These are phyloP conservation scores for Sistotremastrum suecicum DNA, from an alignment of 768 basidiomycete genomes.

Conservation along the genomic window DNA sequence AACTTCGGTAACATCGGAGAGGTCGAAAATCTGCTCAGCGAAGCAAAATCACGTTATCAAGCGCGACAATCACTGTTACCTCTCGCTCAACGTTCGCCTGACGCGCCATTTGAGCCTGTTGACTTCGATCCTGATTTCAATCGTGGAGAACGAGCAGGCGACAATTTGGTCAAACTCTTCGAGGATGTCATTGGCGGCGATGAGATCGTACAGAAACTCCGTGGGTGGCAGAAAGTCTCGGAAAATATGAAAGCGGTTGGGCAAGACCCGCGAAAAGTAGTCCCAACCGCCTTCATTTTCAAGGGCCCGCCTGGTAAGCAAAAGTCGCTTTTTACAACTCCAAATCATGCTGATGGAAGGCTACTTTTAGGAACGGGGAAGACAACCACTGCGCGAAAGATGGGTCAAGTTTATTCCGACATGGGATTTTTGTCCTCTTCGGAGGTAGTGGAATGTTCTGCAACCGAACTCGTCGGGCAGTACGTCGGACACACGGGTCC, in stretches of 20 bases:
- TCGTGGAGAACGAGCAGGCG: constrained; percentile 30
- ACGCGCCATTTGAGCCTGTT: constrained; percentile 22
- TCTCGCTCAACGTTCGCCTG: constrained; percentile 8
- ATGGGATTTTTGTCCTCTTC: constrained; percentile 39
- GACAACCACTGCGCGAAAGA: constrained; percentile 46
- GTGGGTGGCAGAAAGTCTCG: constrained; percentile 39
- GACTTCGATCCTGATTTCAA: constrained; percentile 56
- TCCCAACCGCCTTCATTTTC: constrained; percentile 56
- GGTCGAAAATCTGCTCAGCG: constrained; percentile 43
- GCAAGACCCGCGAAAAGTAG: constrained; percentile 30
- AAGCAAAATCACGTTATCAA: constrained; percentile 35
- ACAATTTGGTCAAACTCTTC: constrained; percentile 42
- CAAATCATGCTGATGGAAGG: background rate
- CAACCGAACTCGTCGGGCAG: constrained; percentile 53
- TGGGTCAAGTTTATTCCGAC: constrained; percentile 48
- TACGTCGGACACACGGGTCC: constrained; percentile 64
- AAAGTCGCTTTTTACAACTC: background rate
- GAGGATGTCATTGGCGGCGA: constrained; percentile 50
- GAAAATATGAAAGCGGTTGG: constrained; percentile 24
- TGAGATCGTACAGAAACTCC: constrained; percentile 33
- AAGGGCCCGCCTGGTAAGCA: constrained; percentile 54
- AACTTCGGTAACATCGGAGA: constrained; percentile 57
- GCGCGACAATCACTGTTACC: constrained; percentile 19
- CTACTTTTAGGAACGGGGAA: constrained; percentile 40
- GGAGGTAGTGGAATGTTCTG: constrained; percentile 51